phyloP scores from a whole-genome alignment of 495 filamentous ascomycete genomes.

The Amphirosellinia nigrospora region DNA sequence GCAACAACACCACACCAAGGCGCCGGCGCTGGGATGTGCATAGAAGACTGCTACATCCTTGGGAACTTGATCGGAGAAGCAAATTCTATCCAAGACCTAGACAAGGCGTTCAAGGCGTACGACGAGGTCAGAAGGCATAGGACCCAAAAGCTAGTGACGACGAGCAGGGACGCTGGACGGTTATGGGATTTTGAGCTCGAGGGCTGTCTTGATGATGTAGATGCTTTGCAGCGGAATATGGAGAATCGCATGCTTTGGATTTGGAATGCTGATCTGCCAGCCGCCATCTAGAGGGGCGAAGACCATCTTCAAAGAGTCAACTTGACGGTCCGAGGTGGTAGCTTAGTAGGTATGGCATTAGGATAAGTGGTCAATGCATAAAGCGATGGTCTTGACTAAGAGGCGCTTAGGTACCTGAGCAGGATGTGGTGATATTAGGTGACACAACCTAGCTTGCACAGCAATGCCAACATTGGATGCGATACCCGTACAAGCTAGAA shows the following conservation, averaged over 20 bases:
- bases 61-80: conserved; percentile 60
- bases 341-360: neutral
- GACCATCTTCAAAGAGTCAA: neutral
- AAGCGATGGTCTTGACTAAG: neutral
- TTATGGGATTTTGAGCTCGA: conserved; percentile 47
- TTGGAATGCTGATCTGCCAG: conserved; percentile 41
- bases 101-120: conserved; percentile 65
- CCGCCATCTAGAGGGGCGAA: conserved; percentile 35
- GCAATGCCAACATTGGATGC: neutral
- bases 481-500: no score
- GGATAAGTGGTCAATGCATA: neutral
- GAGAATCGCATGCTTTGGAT: conserved; percentile 42
- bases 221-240: conserved; percentile 38
- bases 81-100: conserved; percentile 43
- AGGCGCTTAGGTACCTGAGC: no score
- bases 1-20: conserved; percentile 74
- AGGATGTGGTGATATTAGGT: neutral
- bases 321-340: neutral
- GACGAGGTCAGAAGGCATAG: conserved; percentile 62
- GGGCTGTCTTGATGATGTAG: conserved; percentile 36
- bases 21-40: conserved; percentile 69
- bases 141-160: conserved; percentile 50
- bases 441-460: neutral
- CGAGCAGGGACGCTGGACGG: conserved; percentile 47
- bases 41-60: conserved; percentile 71